Base-by-base conservation (phyloP, 257 asterid species). In the Primulina tabacum region DNA sequence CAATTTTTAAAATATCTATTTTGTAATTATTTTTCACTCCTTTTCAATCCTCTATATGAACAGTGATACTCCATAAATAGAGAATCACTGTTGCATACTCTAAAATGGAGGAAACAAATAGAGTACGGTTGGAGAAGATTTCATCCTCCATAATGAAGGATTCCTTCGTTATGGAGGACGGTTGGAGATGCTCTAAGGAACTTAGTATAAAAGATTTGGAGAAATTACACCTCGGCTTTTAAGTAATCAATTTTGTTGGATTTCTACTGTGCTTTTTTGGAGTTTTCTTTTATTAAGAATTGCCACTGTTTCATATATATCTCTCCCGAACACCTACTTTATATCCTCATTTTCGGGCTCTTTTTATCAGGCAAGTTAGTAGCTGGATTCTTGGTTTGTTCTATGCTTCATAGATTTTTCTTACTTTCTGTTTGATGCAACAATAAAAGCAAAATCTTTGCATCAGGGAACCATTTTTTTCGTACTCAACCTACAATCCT, bases 351-450 rank as follows among this genome's bases (percentile, higher is more conserved):
- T 63, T 69, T 72, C 68, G 56, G 78, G 64, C 59, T 74, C 62
- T 74, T 75, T 61, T 60, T 29, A 61, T 58, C 78, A 35, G 75
- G 68, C 52, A 79, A 74, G 70, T 64, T 77, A 55, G 71, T 72
- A 66, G 69, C 75, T 67, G 35, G 59, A 70, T 60, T 68, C 37
- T 29, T 68, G 60, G 12, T 68, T 68, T 60, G 65, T 69, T 40
- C 64, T 67, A n/a, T 38, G 65, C 58, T 32, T 68, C 33, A 4
- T 53, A 37, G 33, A 55, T 32, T 47, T 33, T 62, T 58, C 32
- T 17, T 38, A 40, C 64, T 21, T 64, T 37, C 57, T 40, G 30
- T 59, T 59, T 21, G 62, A 33, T 64, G 30, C 66, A 60, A 40
- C 43, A 47, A 59, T 11, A 58, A 43, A 24, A 33, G 55, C 34